Conservation (phyloP, 1,139 yeast genomes). For the Geotrichum carabidarum region DNA sequence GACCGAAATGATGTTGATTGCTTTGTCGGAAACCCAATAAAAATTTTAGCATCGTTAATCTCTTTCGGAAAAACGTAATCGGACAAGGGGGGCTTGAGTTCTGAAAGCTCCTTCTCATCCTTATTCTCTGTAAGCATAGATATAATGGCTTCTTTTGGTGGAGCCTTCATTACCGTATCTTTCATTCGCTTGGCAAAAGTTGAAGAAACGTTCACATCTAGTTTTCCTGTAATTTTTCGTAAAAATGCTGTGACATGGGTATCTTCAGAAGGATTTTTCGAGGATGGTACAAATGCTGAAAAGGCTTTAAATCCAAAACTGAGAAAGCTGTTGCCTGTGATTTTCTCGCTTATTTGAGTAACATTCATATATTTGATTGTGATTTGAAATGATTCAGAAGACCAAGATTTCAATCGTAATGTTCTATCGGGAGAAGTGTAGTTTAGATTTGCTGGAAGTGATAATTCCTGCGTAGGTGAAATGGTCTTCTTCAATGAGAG, state of each 20-base stretch:
- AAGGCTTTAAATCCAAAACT: slow-evolving; percentile 37
- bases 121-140: slow-evolving; percentile 34
- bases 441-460: slow-evolving; percentile 31
- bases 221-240: slow-evolving; percentile 33
- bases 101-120: slow-evolving; percentile 32
- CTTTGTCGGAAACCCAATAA: slow-evolving; percentile 43
- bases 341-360: slow-evolving; percentile 34
- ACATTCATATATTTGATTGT: slow-evolving; percentile 37
- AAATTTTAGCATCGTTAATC: slow-evolving; percentile 39
- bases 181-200: slow-evolving; percentile 36
- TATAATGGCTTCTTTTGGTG: slow-evolving; percentile 38
- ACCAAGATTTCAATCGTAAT: slow-evolving; percentile 28
- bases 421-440: slow-evolving; percentile 31
- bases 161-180: slow-evolving; percentile 42
- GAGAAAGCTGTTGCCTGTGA: slow-evolving; percentile 28
- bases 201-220: slow-evolving; percentile 33
- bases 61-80: slow-evolving; percentile 38
- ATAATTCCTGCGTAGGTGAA: slow-evolving; percentile 26
- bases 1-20: slow-evolving; percentile 40
- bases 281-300: slow-evolving; percentile 32
- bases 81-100: slow-evolving; percentile 35
- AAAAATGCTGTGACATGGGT: slow-evolving; percentile 35
- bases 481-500: slow-evolving; percentile 32
- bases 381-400: slow-evolving; percentile 34
- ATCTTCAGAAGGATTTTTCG: slow-evolving; percentile 34